Percentiles rank a stretch among this genome's conserved stretches.
phyloP scores from a whole-genome alignment of 108 stramenopile genomes.

The Seminavis robusta region DNA sequence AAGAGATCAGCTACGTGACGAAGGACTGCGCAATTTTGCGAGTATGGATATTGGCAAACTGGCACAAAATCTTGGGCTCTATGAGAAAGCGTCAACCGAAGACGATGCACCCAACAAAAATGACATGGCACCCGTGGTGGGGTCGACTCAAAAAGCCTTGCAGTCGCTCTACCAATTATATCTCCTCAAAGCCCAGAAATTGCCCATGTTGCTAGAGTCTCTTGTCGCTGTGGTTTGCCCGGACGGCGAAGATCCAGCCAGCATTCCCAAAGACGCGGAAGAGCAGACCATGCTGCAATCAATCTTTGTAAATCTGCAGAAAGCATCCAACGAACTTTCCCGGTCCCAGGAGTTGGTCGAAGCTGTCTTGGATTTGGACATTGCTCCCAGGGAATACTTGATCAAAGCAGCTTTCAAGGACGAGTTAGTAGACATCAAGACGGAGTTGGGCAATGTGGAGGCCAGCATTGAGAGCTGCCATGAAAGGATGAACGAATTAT shows the following conservation, averaged over 20 bases:
- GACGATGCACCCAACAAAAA: not conserved
- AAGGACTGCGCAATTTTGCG: constrained; percentile 52
- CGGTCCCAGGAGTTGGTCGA: constrained; percentile 48
- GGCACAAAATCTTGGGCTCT: constrained; percentile 30
- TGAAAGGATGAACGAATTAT: constrained; percentile 58
- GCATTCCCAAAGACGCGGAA: not conserved
- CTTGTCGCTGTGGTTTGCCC: too few species aligned
- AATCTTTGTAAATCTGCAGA: constrained; percentile 2
- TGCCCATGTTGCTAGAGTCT: constrained; percentile 54
- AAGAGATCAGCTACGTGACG: constrained; percentile 61
- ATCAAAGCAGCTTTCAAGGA: constrained; percentile 60
- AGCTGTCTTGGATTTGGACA: constrained; percentile 74
- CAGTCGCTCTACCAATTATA: constrained; percentile 71
- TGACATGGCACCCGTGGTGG: constrained; percentile 1
- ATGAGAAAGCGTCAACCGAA: not conserved
- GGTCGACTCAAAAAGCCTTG: constrained; percentile 60
- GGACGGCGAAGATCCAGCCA: not conserved
- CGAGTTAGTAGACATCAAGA: constrained; percentile 64
- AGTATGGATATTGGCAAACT: constrained; percentile 48
- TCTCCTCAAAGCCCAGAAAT: constrained; percentile 52
- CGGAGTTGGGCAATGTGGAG: constrained; percentile 63
- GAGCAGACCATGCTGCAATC: constrained; percentile 15
- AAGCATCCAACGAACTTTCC: constrained; percentile 30
- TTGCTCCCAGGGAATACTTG: constrained; percentile 83
- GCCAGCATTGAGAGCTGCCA: constrained; percentile 65